These are phyloP conservation scores for Typha latifolia DNA, from an alignment of 176 grass and related monocot species.

Conservation along the genomic window DNA sequence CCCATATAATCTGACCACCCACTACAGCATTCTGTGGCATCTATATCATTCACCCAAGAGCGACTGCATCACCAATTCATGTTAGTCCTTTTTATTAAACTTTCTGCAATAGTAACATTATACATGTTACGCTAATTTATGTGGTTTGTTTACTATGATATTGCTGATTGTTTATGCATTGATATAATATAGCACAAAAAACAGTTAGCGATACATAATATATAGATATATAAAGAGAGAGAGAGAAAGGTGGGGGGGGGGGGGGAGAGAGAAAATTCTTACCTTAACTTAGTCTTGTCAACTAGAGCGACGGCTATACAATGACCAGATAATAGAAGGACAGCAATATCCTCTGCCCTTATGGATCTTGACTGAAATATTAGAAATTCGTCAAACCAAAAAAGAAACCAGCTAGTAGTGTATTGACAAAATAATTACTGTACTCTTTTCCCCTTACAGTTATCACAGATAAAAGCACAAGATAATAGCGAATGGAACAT, in stretches of 20 bases:
- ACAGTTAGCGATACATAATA: not conserved
- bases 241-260: no score
- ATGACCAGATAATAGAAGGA: slow-evolving; percentile 67
- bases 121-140: not conserved
- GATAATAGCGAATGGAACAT: slow-evolving; percentile 17
- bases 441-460: not conserved
- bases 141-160: not conserved
- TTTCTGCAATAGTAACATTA: not conserved
- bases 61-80: slow-evolving; percentile 37
- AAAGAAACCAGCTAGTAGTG: not conserved
- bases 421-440: not conserved
- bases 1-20: slow-evolving; percentile 83
- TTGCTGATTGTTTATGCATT: not conserved
- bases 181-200: not conserved
- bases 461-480: slow-evolving; percentile 11
- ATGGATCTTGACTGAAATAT: slow-evolving; percentile 84
- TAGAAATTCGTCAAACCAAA: slow-evolving; percentile 36
- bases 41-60: slow-evolving; percentile 48
- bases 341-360: slow-evolving; percentile 65
- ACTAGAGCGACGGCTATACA: slow-evolving; percentile 85
- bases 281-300: slow-evolving; percentile 95
- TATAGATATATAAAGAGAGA: no score
- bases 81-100: not conserved
- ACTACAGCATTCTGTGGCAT: slow-evolving; percentile 31
- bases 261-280: slow-evolving; percentile 3